These are phyloP conservation scores for Adiantum capillusveneris DNA, from an alignment of 75 land plant genomes.

Conservation along the genomic window DNA sequence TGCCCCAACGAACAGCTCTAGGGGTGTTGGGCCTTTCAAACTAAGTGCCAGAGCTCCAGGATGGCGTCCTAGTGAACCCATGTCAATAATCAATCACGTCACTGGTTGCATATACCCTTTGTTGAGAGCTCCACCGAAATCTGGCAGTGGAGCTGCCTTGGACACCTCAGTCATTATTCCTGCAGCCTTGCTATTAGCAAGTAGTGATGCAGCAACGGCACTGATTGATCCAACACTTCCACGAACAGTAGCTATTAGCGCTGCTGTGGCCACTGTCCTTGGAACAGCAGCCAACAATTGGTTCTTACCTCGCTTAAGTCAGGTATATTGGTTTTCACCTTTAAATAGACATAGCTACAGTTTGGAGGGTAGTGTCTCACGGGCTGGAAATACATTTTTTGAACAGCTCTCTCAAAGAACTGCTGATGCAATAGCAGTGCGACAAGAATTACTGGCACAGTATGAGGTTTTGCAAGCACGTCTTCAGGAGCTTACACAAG, in stretches of 20 bases:
- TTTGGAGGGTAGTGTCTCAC: background rate
- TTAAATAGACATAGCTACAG: background rate
- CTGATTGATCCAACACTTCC: conserved; percentile 80
- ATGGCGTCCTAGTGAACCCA: conserved; percentile 71
- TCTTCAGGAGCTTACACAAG: conserved; percentile 63
- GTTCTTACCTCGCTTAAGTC: conserved; percentile 63
- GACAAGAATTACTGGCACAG: conserved; percentile 84
- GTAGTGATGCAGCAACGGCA: conserved; percentile 80
- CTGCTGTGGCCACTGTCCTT: conserved; percentile 47
- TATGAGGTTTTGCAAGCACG: conserved; percentile 81
- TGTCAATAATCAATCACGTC: conserved; percentile 73
- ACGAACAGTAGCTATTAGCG: conserved; percentile 47
- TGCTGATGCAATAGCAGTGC: conserved; percentile 63
- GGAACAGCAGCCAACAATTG: conserved; percentile 59
- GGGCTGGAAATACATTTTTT: background rate
- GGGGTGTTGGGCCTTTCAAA: conserved; percentile 62
- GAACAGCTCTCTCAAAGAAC: conserved; percentile 73
- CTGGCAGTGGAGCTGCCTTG: conserved; percentile 42
- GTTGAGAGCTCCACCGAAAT: conserved; percentile 56
- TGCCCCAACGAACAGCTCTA: conserved; percentile 57
- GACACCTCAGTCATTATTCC: conserved; percentile 56
- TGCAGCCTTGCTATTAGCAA: conserved; percentile 54
- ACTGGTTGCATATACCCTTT: conserved; percentile 54
- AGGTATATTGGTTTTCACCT: conserved; percentile 21
- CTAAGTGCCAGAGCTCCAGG: conserved; percentile 57